Conservation (phyloP, 345 rosid genomes). For the Salix purpurea region DNA sequence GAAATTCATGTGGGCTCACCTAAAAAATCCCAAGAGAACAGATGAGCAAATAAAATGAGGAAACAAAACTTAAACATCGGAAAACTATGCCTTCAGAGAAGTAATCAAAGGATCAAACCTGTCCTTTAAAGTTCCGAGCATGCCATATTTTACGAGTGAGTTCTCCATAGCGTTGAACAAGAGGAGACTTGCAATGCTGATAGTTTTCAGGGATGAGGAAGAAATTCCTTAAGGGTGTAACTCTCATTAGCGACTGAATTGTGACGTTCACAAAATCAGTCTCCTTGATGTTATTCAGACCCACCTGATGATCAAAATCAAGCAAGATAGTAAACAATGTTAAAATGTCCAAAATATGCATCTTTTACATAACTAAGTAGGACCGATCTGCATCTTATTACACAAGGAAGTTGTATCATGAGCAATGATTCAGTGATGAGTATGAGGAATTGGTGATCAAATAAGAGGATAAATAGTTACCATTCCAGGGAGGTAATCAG, state of each 20-base stretch:
- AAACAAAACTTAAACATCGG: not conserved
- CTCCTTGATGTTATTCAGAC: constrained; percentile 87
- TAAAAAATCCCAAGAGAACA: constrained; percentile 25
- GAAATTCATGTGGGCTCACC: constrained; percentile 99
- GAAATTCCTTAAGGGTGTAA: constrained; percentile 81
- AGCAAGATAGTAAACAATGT: not conserved
- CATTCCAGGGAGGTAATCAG: constrained; percentile 99
- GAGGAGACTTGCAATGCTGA: constrained; percentile 69
- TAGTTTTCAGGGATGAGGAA: constrained; percentile 92
- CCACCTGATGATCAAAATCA: constrained; percentile 53
- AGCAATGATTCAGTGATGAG: not conserved
- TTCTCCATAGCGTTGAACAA: constrained; percentile 91
- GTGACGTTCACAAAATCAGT: constrained; percentile 98
- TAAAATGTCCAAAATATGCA: not conserved
- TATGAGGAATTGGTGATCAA: not conserved
- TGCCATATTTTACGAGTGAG: constrained; percentile 95
- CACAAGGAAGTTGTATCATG: not conserved
- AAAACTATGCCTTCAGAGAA: constrained; percentile 3
- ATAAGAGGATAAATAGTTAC: constrained; percentile 19
- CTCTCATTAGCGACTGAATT: constrained; percentile 92
- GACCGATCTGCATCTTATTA: not conserved
- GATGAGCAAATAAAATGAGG: not conserved
- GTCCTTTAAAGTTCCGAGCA: constrained; percentile 95
- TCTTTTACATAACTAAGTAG: not conserved
- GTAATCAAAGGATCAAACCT: constrained; percentile 43